phyloP scores from a whole-genome alignment of 2,329 filamentous ascomycete genomes.

The Atkinsonella hypoxylon region DNA sequence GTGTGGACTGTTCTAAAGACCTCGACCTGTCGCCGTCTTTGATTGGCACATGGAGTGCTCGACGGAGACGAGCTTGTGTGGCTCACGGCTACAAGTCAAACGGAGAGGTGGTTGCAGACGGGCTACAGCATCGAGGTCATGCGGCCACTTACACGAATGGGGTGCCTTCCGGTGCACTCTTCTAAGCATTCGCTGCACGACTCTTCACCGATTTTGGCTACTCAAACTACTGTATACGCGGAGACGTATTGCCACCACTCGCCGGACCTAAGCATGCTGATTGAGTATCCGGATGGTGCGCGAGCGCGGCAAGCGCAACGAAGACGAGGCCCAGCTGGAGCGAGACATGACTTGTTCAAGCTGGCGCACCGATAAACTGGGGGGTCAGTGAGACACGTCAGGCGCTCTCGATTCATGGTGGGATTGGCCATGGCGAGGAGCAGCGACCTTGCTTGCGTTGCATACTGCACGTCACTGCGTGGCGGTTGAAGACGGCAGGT shows the following conservation, averaged over 20 bases:
- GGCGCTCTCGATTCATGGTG: slow-evolving; percentile 2
- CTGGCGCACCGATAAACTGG: slow-evolving; percentile 2
- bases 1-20: not conserved
- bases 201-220: slow-evolving; percentile 2
- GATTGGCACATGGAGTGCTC: not conserved
- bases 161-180: not conserved
- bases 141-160: slow-evolving; percentile 3
- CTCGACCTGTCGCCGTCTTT: not conserved
- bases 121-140: not conserved
- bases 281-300: not conserved
- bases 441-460: slow-evolving; percentile 1
- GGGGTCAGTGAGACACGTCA: slow-evolving; percentile 5
- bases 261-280: not conserved
- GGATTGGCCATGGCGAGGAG: slow-evolving; percentile 1
- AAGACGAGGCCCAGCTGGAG: not conserved
- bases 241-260: not conserved
- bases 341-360: slow-evolving; percentile 1
- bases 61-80: not conserved
- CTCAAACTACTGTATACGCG: not conserved
- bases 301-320: slow-evolving; percentile 1
- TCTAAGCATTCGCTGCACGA: not conserved
- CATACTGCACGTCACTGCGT: slow-evolving; percentile 6
- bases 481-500: not conserved
- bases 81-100: not conserved
- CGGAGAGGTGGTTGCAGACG: not conserved